A percentile compares a stretch with the other conserved stretches of the same genome.
phyloP scores from a whole-genome alignment of 148 eudicot species.

The Amaranthus hypochondriacus region DNA sequence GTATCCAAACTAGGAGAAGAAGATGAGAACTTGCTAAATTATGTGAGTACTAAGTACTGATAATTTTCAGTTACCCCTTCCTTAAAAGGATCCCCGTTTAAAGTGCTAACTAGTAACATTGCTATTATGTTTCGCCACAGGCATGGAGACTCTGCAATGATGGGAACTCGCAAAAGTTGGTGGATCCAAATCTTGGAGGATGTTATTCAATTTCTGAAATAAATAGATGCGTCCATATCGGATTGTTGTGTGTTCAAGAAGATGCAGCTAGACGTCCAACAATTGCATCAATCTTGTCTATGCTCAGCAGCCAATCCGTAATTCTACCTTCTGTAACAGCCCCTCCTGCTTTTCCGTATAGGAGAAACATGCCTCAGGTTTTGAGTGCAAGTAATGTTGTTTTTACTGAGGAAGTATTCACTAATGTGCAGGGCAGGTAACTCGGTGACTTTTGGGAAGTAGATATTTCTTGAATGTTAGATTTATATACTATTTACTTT shows the following conservation, averaged over 20 bases:
- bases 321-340: constrained; percentile 17
- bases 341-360: constrained; percentile 17
- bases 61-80: neutral
- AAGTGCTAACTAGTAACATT: too few relatives aligned
- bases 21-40: constrained; percentile 13
- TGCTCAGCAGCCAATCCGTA: constrained; percentile 13
- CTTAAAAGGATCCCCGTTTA: neutral
- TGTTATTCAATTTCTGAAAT: neutral
- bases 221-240: constrained; percentile 25
- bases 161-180: neutral
- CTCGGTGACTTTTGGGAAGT: neutral
- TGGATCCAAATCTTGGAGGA: constrained; percentile 12
- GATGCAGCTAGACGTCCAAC: constrained; percentile 20
- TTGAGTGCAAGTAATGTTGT: constrained; percentile 16
- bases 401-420: constrained; percentile 16
- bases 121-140: neutral
- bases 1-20: neutral
- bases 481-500: too few relatives aligned
- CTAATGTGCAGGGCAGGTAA: constrained; percentile 23
- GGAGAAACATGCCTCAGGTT: neutral
- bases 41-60: constrained; percentile 6
- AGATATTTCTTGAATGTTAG: neutral
- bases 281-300: constrained; percentile 15
- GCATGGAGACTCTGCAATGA: constrained; percentile 25
- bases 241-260: constrained; percentile 28